These are phyloP conservation scores for Apiotrichum veenhuisii DNA, from an alignment of 1,284 basidiomycete species.

Conservation along the genomic window DNA sequence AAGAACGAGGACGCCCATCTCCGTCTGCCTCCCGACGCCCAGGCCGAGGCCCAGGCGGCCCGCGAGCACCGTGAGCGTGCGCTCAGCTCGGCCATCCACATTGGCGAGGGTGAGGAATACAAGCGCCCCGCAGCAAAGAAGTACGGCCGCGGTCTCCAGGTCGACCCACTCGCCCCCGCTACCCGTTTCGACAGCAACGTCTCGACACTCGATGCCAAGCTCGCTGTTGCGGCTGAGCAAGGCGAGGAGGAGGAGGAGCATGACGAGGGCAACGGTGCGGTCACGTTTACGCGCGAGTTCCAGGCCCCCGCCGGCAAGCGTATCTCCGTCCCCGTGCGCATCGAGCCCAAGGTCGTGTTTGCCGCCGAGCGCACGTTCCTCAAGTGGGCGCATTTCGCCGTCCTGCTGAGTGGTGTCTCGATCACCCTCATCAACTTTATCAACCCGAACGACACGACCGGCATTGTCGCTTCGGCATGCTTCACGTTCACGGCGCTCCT, in stretches of 20 bases:
- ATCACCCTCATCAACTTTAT: conserved; percentile 88
- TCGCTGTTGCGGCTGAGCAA: conserved; percentile 56
- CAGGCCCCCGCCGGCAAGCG: conserved; percentile 76
- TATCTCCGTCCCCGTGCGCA: conserved; percentile 85
- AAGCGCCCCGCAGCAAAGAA: conserved; percentile 20
- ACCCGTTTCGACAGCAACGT: conserved; percentile 69
- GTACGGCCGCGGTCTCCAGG: conserved; percentile 58
- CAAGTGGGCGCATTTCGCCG: conserved; percentile 90
- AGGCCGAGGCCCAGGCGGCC: conserved; percentile 75
- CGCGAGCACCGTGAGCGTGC: conserved; percentile 75
- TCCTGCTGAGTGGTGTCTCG: conserved; percentile 82
- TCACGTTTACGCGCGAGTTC: conserved; percentile 66
- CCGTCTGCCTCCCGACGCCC: conserved; percentile 65
- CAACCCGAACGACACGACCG: conserved; percentile 66
- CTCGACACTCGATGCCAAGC: conserved; percentile 44
- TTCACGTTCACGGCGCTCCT: conserved; percentile 89
- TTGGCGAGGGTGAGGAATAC: conserved; percentile 15
- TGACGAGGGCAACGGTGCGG: conserved; percentile 25
- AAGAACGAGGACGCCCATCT: conserved; percentile 65
- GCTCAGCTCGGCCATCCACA: conserved; percentile 56
- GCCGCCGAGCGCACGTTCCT: conserved; percentile 68
- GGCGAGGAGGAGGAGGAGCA: conserved; percentile 41
- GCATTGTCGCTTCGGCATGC: conserved; percentile 75
- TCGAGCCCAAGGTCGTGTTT: conserved; percentile 94
- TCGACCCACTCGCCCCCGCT: conserved; percentile 78